Conservation (phyloP, 2,329 filamentous ascomycete genomes). For the Xylaria multiplex region DNA sequence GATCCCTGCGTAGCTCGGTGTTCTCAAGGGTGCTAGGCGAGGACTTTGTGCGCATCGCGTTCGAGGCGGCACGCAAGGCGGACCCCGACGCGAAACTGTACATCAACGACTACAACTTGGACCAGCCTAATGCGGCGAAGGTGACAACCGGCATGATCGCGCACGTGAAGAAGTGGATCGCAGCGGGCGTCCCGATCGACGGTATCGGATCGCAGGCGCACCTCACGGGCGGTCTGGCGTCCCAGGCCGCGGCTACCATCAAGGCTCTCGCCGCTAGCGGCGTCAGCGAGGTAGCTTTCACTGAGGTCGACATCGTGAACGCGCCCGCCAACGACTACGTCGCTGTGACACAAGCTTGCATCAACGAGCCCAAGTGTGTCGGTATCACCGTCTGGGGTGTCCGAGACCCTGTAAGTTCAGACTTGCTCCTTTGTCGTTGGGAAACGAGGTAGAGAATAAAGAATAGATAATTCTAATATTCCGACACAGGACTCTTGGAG, state of each 20-base stretch:
- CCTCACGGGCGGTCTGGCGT: conserved; percentile 54
- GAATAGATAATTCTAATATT: conserved; percentile 13
- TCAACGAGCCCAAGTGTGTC: conserved; percentile 67
- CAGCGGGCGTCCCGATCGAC: conserved; percentile 69
- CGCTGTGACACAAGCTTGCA: conserved; percentile 67
- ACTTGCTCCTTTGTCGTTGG: not conserved
- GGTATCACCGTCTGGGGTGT: conserved; percentile 73
- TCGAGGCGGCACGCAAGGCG: conserved; percentile 72
- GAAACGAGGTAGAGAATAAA: not conserved
- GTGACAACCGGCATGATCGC: conserved; percentile 59
- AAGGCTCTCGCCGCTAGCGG: conserved; percentile 58
- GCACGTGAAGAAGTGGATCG: conserved; percentile 71
- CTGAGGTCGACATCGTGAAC: conserved; percentile 71
- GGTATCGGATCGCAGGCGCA: conserved; percentile 67
- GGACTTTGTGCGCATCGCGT: conserved; percentile 75
- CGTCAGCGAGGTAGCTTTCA: conserved; percentile 64
- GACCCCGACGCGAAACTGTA: conserved; percentile 76
- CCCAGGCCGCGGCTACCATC: conserved; percentile 55
- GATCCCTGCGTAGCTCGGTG: conserved; percentile 66
- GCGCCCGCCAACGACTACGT: conserved; percentile 67
- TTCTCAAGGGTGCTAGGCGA: conserved; percentile 76
- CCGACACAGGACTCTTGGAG: conserved; percentile 61
- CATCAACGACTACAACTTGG: conserved; percentile 80
- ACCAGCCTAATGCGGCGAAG: conserved; percentile 69
- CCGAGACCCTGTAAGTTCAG: conserved; percentile 53